These are phyloP conservation scores for Globisporangium lucens DNA, from an alignment of 352 stramenopile genomes.

Conservation along the genomic window DNA sequence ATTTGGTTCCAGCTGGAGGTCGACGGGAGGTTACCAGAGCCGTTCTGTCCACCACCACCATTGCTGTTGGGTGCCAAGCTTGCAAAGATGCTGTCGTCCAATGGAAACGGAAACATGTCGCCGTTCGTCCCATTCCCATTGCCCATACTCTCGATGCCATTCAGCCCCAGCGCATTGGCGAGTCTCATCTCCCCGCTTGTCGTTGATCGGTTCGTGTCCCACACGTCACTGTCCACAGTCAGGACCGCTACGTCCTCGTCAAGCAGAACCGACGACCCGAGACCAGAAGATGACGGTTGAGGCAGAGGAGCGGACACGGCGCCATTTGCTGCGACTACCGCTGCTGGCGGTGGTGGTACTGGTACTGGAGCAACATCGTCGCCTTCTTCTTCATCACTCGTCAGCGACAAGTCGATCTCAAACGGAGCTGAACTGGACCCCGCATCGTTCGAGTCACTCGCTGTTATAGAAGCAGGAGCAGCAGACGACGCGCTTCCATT, in stretches of 20 bases:
- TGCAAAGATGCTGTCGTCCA: slow-evolving; percentile 59
- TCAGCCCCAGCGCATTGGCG: slow-evolving; percentile 14
- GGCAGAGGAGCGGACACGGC: slow-evolving; percentile 3
- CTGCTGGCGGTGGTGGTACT: not conserved
- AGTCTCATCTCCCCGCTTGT: slow-evolving; percentile 26
- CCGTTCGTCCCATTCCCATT: slow-evolving; percentile 8
- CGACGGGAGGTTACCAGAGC: not conserved
- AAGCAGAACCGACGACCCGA: slow-evolving; percentile 31
- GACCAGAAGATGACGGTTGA: slow-evolving; percentile 6
- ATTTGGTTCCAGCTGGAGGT: slow-evolving; percentile 30
- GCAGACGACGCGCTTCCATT: slow-evolving; percentile 6
- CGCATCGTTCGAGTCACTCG: slow-evolving; percentile 13
- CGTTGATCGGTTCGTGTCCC: slow-evolving; percentile 37
- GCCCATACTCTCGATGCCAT: not conserved
- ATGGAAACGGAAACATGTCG: slow-evolving; percentile 53
- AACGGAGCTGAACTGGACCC: slow-evolving; percentile 40
- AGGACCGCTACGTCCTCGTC: slow-evolving; percentile 65
- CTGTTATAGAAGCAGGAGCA: slow-evolving; percentile 12
- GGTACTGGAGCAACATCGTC: slow-evolving; percentile 11
- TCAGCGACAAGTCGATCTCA: slow-evolving; percentile 72
- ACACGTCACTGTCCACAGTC: slow-evolving; percentile 62
- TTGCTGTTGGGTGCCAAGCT: slow-evolving; percentile 22
- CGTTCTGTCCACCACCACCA: slow-evolving; percentile 10
- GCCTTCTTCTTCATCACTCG: slow-evolving; percentile 66
- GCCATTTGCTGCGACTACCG: slow-evolving; percentile 13